Evolutionary conservation across 495 filamentous ascomycete species (phyloP).

Genomic region (Sphaerosporella brunnea): DNA sequence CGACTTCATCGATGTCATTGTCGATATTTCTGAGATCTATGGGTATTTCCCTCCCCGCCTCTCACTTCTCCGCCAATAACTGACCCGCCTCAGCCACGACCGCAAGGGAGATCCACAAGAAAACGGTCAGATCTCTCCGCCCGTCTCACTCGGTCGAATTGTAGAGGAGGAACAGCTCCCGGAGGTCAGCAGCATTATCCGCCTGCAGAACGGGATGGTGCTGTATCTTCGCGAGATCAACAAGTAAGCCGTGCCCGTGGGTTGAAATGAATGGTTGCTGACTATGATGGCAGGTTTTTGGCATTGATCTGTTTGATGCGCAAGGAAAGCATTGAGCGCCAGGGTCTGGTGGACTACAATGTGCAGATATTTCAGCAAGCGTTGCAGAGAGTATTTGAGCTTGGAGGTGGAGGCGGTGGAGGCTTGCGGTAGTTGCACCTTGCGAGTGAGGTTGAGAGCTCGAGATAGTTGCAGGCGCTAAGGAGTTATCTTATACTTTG

Average conservation of each 20-base stretch:
- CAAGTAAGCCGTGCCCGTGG: slow-evolving; percentile 22
- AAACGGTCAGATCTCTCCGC: slow-evolving; percentile 1
- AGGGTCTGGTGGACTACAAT: slow-evolving; percentile 44
- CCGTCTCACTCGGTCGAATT: neutral
- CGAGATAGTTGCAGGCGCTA: no score
- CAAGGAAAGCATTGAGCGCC: slow-evolving; percentile 32
- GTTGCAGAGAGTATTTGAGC: slow-evolving; percentile 39
- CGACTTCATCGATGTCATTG: slow-evolving; percentile 93
- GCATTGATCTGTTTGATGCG: slow-evolving; percentile 26
- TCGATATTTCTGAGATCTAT: slow-evolving; percentile 88
- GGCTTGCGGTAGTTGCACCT: no score
- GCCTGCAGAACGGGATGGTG: slow-evolving; percentile 25
- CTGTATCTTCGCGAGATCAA: slow-evolving; percentile 25
- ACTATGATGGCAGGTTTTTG: slow-evolving; percentile 23
- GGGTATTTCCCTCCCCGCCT: no score
- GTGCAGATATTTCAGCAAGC: slow-evolving; percentile 43
- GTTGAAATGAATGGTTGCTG: no score
- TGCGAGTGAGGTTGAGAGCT: no score
- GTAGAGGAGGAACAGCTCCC: slow-evolving; percentile 9
- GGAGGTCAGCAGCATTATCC: slow-evolving; percentile 23
- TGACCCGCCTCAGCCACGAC: slow-evolving; percentile 22
- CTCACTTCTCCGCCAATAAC: no score
- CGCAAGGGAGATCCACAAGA: slow-evolving; percentile 9
- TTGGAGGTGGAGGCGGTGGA: slow-evolving; percentile 15
- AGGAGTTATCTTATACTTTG: no score